Evolutionary conservation across 805 yeast species (phyloP), one percentile per base, ranked within the genome.

Genomic region (Wickerhamia fluorescens): DNA sequence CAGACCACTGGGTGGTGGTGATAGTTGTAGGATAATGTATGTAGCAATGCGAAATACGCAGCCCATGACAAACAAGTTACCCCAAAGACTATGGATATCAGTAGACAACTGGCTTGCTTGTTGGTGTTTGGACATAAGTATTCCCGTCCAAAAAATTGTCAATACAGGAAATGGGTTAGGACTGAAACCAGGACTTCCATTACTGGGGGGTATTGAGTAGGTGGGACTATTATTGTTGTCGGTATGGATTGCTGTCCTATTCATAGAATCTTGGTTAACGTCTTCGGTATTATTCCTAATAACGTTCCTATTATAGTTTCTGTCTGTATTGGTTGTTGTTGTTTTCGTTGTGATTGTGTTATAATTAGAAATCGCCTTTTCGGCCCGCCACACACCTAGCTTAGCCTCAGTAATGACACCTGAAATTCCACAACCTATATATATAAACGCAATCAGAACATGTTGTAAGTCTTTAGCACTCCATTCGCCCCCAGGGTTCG

Each of bases 81-180:
- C 98, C 98, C 98, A 92, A 57, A 87, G 96, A 30, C 71, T 61
- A 53, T 92, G 98, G 37, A 92, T 73, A 11, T 57, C 63, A 3
- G 96, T 86, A 3, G 96, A 78, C 18, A 81, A 68, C 30, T 52
- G 63, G 1, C 92, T 78, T 5, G 88, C 82, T 56, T 92, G 98
- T 22, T 75, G 77, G 56, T 92, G 98, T 54, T 81, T 85, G 2
- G 96, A 87, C 98, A 92, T 92, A 37, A 92, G 66, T 9, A 80
- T 69, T 16, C 98, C 98, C 1, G 97, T 92, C 95, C 96, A 92
- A 59, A 84, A 92, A 19, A 92, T 83, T 2, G 94, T 86, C 40
- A 92, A 73, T 1, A 84, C 77, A 3, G 97, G 96, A 72, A 92
- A 86, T 19, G 96, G 96, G 51, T 92, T 92, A 40, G 94, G 88